Percentiles rank a stretch among this genome's conserved stretches.
These are phyloP conservation scores for Leccinum griseonigrum DNA, from an alignment of 1,284 basidiomycete genomes.

Conservation along the genomic window DNA sequence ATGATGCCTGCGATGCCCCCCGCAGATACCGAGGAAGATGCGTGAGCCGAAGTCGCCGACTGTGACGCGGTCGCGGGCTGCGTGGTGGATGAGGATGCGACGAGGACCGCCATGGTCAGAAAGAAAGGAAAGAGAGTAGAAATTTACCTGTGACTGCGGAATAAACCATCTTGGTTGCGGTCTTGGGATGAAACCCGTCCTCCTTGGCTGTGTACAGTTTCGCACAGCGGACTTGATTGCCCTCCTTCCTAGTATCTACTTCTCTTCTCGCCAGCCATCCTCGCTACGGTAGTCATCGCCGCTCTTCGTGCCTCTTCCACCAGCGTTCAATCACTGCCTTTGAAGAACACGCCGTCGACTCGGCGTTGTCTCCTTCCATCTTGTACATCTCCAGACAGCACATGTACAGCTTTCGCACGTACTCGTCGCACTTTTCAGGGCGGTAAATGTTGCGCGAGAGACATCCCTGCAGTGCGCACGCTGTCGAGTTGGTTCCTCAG, in stretches of 20 bases:
- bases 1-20: slow-evolving; percentile 22
- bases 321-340: slow-evolving; percentile 53
- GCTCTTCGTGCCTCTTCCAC: slow-evolving; percentile 39
- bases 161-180: slow-evolving; percentile 1
- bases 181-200: background rate
- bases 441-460: slow-evolving; percentile 61
- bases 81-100: slow-evolving; percentile 7
- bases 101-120: slow-evolving; percentile 13
- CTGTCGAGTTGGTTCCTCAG: slow-evolving; percentile 32
- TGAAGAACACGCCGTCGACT: slow-evolving; percentile 64
- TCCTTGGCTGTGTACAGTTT: slow-evolving; percentile 20
- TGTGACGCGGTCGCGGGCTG: slow-evolving; percentile 3
- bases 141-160: background rate
- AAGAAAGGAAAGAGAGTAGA: background rate
- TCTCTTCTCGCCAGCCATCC: no score
- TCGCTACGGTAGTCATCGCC: background rate
- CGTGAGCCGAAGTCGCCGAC: background rate
- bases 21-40: slow-evolving; percentile 11
- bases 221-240: slow-evolving; percentile 12
- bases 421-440: slow-evolving; percentile 58
- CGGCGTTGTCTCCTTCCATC: slow-evolving; percentile 30
- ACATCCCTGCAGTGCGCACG: slow-evolving; percentile 62
- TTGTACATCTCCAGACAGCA: slow-evolving; percentile 48
- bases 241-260: background rate
- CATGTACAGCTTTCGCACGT: slow-evolving; percentile 38